phyloP scores from a whole-genome alignment of 2,329 filamentous ascomycete genomes.

The Fusarium sarcochroum region DNA sequence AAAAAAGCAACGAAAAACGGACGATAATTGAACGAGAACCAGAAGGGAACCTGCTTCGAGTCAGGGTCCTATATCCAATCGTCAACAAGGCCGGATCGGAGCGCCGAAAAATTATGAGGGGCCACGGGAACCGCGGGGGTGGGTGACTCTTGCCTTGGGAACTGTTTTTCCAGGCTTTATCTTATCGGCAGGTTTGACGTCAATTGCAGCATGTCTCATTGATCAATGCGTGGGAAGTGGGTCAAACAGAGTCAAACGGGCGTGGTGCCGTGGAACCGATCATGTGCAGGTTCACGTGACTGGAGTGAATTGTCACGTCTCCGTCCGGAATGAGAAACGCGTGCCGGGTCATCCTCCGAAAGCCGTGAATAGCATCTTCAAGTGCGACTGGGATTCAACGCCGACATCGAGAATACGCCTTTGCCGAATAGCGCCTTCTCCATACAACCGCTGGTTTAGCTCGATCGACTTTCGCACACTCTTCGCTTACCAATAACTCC shows the following conservation, averaged over 20 bases:
- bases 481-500: not conserved
- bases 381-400: constrained; percentile 8
- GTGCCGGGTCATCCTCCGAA: constrained; percentile 38
- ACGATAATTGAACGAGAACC: constrained; percentile 8
- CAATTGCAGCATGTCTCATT: constrained; percentile 24
- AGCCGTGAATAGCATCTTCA: constrained; percentile 14
- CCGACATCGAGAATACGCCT: constrained; percentile 24
- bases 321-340: constrained; percentile 25
- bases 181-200: constrained; percentile 41
- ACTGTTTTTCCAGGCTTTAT: constrained; percentile 29
- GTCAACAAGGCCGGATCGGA: constrained; percentile 41
- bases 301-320: constrained; percentile 14
- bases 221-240: constrained; percentile 2
- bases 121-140: constrained; percentile 36
- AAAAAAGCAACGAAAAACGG: constrained; percentile 5
- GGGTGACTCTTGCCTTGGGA: not conserved
- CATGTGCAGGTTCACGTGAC: constrained; percentile 20
- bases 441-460: not conserved
- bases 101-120: constrained; percentile 45
- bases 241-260: not conserved
- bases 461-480: not conserved
- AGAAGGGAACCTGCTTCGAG: constrained; percentile 25
- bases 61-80: constrained; percentile 36
- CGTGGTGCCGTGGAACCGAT: constrained; percentile 26
- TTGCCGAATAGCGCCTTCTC: not conserved